A percentile compares a stretch with the other conserved stretches of the same genome.
phyloP scores from a whole-genome alignment of 2,329 filamentous ascomycete genomes.

The Ophiostoma fasciatum region DNA sequence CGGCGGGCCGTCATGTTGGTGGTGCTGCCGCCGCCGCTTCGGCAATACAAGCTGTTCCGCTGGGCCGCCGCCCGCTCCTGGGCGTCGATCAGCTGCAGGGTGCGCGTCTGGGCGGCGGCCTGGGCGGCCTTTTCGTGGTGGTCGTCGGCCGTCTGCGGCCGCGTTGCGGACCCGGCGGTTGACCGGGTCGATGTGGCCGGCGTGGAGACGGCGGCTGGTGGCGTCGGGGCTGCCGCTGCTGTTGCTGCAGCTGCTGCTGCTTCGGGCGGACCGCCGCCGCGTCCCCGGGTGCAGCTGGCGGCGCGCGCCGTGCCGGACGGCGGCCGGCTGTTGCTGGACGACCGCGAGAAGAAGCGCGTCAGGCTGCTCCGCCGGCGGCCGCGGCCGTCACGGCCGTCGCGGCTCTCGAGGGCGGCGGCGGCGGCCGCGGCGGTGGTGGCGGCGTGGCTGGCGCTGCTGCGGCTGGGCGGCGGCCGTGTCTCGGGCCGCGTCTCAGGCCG shows the following conservation, averaged over 20 bases:
- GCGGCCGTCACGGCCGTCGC: background rate
- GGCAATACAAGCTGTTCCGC: background rate
- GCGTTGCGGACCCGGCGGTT: background rate
- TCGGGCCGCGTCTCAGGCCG: no score
- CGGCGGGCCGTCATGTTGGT: background rate
- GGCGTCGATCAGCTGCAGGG: slow-evolving; percentile 6
- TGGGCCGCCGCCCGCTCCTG: slow-evolving; percentile 5
- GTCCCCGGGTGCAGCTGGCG: slow-evolving; percentile 2
- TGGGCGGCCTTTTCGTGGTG: slow-evolving; percentile 1
- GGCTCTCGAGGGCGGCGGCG: no score
- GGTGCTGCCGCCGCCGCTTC: no score
- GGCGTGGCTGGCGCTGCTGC: background rate
- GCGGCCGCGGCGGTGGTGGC: slow-evolving; percentile 2
- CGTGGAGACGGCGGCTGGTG: no score
- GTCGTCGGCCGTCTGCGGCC: background rate
- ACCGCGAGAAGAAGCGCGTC: slow-evolving; percentile 5
- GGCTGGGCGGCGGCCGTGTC: no score
- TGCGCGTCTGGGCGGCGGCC: slow-evolving; percentile 2
- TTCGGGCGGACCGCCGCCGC: no score
- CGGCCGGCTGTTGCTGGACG: slow-evolving; percentile 4
- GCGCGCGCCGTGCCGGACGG: background rate
- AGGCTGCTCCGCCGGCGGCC: slow-evolving; percentile 9
- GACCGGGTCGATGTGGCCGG: no score
- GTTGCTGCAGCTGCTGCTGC: no score
- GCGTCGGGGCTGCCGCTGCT: no score